These are phyloP conservation scores for Setomelanomma holmii DNA, from an alignment of 2,329 filamentous ascomycete genomes.

Conservation along the genomic window DNA sequence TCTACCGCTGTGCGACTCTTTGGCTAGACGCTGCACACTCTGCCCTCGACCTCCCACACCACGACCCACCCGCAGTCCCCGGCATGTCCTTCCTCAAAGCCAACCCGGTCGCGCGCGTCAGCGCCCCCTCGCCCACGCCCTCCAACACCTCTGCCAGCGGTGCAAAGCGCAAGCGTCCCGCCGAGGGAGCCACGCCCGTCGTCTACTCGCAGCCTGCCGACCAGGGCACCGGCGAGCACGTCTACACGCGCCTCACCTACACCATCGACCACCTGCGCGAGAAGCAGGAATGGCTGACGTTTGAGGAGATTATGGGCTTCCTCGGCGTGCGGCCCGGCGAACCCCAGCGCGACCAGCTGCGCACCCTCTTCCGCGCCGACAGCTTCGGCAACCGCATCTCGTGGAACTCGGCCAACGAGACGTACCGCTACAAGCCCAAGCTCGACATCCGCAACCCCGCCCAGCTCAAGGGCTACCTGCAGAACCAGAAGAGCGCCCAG, in stretches of 20 bases:
- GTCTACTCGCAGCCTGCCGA: constrained; percentile 79
- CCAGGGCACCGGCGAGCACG: constrained; percentile 77
- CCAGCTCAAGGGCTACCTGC: constrained; percentile 80
- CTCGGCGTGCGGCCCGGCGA: constrained; percentile 72
- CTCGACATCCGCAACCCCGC: constrained; percentile 82
- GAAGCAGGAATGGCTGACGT: constrained; percentile 70
- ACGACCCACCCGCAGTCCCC: constrained; percentile 2
- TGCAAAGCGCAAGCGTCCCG: constrained; percentile 65
- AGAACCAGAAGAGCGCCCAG: constrained; percentile 79
- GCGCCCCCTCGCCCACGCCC: constrained; percentile 68
- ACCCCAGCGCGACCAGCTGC: constrained; percentile 64
- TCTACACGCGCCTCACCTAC: constrained; percentile 87
- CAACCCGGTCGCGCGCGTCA: constrained; percentile 44
- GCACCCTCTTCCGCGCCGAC: constrained; percentile 66
- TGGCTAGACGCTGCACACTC: constrained; percentile 40
- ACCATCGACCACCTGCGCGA: constrained; percentile 70
- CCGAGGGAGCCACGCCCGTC: constrained; percentile 54
- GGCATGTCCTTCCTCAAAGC: constrained; percentile 48
- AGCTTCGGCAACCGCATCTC: constrained; percentile 68
- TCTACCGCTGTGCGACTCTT: constrained; percentile 37
- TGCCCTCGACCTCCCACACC: not conserved
- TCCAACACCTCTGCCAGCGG: constrained; percentile 47
- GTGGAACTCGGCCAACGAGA: constrained; percentile 66
- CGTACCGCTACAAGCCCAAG: constrained; percentile 83
- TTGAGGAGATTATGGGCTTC: constrained; percentile 80